These are phyloP conservation scores for Tetramitus jugosus DNA, from an alignment of 208 protist genomes.

Conservation along the genomic window DNA sequence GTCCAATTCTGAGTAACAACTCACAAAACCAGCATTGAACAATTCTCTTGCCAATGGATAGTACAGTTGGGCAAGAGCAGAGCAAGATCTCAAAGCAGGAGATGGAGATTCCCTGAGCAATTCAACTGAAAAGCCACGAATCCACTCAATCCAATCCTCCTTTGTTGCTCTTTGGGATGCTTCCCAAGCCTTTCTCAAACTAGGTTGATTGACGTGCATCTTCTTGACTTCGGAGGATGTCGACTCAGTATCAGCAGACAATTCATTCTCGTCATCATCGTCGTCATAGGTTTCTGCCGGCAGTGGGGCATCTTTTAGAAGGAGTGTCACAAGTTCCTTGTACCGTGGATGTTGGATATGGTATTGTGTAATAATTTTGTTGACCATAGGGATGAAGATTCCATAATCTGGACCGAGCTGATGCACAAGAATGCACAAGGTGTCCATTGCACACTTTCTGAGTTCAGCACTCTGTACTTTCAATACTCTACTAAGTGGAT, in stretches of 20 bases:
- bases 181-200: constrained; percentile 62
- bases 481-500: constrained; percentile 54
- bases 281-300: background rate
- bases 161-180: constrained; percentile 52
- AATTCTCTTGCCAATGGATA: constrained; percentile 63
- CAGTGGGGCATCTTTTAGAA: constrained; percentile 1
- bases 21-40: constrained; percentile 78
- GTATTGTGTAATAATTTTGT: constrained; percentile 26
- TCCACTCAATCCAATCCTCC: constrained; percentile 80
- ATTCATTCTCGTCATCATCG: background rate
- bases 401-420: constrained; percentile 62
- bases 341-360: constrained; percentile 9
- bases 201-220: constrained; percentile 48
- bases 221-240: constrained; percentile 35
- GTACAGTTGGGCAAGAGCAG: constrained; percentile 52
- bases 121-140: constrained; percentile 63
- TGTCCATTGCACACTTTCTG: constrained; percentile 36
- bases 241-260: background rate
- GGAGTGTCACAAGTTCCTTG: constrained; percentile 5
- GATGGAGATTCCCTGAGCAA: constrained; percentile 71
- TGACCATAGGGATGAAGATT: constrained; percentile 70
- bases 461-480: constrained; percentile 32
- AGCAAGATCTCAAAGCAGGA: constrained; percentile 64
- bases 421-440: constrained; percentile 54
- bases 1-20: constrained; percentile 73